Evolutionary conservation across 768 basidiomycete genomes (phyloP).

Genomic region (Nevesoporus exiguus): DNA sequence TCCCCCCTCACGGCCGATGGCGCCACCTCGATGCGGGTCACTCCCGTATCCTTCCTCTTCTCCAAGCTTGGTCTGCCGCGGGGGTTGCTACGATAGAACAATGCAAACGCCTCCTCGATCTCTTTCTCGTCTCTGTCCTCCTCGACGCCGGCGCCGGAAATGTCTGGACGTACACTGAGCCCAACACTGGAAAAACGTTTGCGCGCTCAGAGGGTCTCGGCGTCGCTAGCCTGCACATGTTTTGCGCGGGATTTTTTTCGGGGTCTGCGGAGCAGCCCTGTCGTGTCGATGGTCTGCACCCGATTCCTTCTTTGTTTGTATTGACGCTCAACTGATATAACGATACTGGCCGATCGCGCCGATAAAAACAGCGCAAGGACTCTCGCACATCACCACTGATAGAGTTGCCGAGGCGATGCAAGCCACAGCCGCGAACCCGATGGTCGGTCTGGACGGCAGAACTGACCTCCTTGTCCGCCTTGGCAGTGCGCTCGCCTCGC

Average conservation of each 20-base stretch:
- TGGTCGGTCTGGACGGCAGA: slow-evolving; percentile 89
- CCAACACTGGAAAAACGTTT: slow-evolving; percentile 49
- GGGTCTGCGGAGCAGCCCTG: slow-evolving; percentile 52
- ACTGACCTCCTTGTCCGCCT: slow-evolving; percentile 73
- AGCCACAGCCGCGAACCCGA: slow-evolving; percentile 71
- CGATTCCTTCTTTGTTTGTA: background rate
- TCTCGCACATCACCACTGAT: slow-evolving; percentile 59
- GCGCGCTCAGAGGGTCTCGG: slow-evolving; percentile 79
- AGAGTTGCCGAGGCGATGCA: slow-evolving; percentile 71
- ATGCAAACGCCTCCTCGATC: slow-evolving; percentile 76
- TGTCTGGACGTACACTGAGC: slow-evolving; percentile 72
- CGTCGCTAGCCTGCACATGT: slow-evolving; percentile 91
- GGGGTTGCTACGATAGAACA: slow-evolving; percentile 51
- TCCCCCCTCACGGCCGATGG: slow-evolving; percentile 88
- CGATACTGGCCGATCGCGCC: background rate
- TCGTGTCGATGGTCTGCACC: slow-evolving; percentile 69
- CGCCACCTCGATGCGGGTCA: slow-evolving; percentile 75
- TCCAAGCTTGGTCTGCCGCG: slow-evolving; percentile 51
- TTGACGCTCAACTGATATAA: slow-evolving; percentile 4
- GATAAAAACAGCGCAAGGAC: slow-evolving; percentile 56
- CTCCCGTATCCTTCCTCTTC: slow-evolving; percentile 59
- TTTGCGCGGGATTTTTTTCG: slow-evolving; percentile 78
- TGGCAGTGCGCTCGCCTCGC: slow-evolving; percentile 61
- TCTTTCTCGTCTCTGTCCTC: slow-evolving; percentile 87
- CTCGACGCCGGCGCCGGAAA: slow-evolving; percentile 94